Evolutionary conservation across 306 rosid genomes (phyloP), one percentile per base, ranked within the genome.

Genomic region (Canavalia gladiata): DNA sequence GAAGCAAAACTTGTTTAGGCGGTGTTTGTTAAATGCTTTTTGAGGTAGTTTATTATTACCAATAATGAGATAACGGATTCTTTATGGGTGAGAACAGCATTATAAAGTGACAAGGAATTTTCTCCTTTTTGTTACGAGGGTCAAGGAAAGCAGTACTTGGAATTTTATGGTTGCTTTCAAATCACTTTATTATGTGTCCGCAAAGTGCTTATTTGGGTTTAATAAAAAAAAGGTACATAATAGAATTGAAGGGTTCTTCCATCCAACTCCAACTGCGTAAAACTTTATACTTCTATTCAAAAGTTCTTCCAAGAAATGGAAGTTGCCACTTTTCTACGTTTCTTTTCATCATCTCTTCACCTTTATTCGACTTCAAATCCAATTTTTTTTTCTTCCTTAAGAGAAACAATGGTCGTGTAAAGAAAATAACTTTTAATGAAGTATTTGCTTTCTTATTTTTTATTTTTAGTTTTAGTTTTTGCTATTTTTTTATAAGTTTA

Each of bases 121-220:
- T 67, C 10, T 12, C 33, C 85, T 49, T 77, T 83, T 52, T 34
- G 29, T 33, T 51, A 25, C 2, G 34, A 25, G 58, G 66, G 57
- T 41, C 56, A 47, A 29, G 6, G 77, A 18, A 77, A 72, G 64
- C 70, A 13, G 7, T 52, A 54, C 37, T 37, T 58, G 77, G 72
- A 76, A 68, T 41, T 76, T 43, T 1, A 71, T 75, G 81, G 51
- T 11, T 65, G 87, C 90, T 84, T 91, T 82, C 80, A 13, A 46
- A 42, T 77, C 58, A 81, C 88, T 86, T 84, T 88, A 28, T 65
- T 74, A 12, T 42, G 78, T 76, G 67, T 72, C 84, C 67, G 42
- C 1, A 74, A 75, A 80, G 88, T 69, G 39, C 47, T 79, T 83
- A 79, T 64, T 78, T 84, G 70, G 57, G 74, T 35, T 63, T 54